Evolutionary conservation across 2,329 filamentous ascomycete genomes (phyloP), one percentile per base, ranked within the genome.

Genomic region (Venturia aucupariae): DNA sequence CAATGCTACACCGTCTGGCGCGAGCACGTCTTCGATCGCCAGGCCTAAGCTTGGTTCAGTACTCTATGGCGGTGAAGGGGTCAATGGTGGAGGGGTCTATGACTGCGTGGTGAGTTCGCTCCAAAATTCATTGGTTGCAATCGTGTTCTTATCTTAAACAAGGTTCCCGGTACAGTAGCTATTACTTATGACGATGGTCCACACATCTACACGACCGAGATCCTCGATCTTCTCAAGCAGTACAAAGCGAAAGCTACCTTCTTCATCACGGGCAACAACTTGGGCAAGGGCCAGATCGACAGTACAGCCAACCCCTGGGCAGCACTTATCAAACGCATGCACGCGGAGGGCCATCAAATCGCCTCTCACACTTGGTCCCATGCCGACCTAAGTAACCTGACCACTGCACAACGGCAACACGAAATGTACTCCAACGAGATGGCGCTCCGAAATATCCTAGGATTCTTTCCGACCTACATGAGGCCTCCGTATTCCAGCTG

Each of bases 171-270:
- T 62, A 83, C 83, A 13, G 80, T 89, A 68, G 86, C 86, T 22
- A 72, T 89, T 64, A 89, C 86, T 0, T 89, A 83, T 68, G 86
- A 89, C 68, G 86, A 89, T 71, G 86, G 86, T 1, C 86, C 86
- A 27, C 83, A 82, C 67, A 73, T 79, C 24, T 87, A 85, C 72
- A 89, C 86, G 1, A 74, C 75, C 48, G 81, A 86, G 66, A 79
- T 89, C 15, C 78, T 89, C 15, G 82, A 88, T 69, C 77, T 86
- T 63, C 78, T 89, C 57, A 79, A 80, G 66, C 77, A 75, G 32
- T 86, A 87, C 70, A 76, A 81, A 35, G 85, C 84, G 17, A 86
- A 84, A 67, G 86, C 85, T 1, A 89, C 87, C 1, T 90, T 90
- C 72, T 89, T 88, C 73, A 78, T 89, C 66, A 84, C 80, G 8